A percentile compares a stretch with the other conserved stretches of the same genome.
phyloP scores from a whole-genome alignment of 2,329 filamentous ascomycete genomes.

The Alternaria alternata region DNA sequence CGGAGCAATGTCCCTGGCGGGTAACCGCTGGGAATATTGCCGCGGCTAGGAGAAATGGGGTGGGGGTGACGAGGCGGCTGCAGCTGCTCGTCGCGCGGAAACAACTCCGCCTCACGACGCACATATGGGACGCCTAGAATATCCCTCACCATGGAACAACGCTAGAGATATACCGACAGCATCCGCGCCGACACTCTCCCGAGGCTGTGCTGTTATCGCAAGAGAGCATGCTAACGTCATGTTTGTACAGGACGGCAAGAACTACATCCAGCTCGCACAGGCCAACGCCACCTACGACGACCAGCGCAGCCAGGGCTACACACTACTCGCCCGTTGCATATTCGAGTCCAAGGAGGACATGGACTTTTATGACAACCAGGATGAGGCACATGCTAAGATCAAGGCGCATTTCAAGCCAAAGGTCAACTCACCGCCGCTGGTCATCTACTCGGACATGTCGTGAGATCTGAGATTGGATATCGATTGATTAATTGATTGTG shows the following conservation, averaged over 20 bases:
- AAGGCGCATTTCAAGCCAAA: constrained; percentile 49
- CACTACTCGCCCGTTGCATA: constrained; percentile 67
- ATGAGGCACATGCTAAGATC: constrained; percentile 61
- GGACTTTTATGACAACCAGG: constrained; percentile 3
- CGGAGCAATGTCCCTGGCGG: constrained; percentile 15
- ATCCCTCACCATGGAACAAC: not conserved
- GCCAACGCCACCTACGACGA: constrained; percentile 65
- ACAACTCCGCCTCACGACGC: constrained; percentile 5
- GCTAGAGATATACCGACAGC: constrained; percentile 9
- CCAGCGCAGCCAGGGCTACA: constrained; percentile 70
- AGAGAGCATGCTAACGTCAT: constrained; percentile 16
- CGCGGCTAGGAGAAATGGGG: constrained; percentile 15
- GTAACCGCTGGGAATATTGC: constrained; percentile 7
- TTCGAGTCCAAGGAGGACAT: constrained; percentile 66
- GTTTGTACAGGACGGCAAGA: constrained; percentile 68
- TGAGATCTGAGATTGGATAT: not conserved
- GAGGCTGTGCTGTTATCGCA: constrained; percentile 6
- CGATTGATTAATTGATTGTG: not conserved
- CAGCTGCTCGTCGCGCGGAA: constrained; percentile 2
- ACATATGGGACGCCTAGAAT: constrained; percentile 8
- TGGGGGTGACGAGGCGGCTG: constrained; percentile 22
- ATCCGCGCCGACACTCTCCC: not conserved
- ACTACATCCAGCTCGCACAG: constrained; percentile 70
- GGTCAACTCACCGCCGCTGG: constrained; percentile 36
- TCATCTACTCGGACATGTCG: constrained; percentile 37